Evolutionary conservation across 352 stramenopile genomes (phyloP), one percentile per base, ranked within the genome.

Genomic region (Elongisporangium anandrum): DNA sequence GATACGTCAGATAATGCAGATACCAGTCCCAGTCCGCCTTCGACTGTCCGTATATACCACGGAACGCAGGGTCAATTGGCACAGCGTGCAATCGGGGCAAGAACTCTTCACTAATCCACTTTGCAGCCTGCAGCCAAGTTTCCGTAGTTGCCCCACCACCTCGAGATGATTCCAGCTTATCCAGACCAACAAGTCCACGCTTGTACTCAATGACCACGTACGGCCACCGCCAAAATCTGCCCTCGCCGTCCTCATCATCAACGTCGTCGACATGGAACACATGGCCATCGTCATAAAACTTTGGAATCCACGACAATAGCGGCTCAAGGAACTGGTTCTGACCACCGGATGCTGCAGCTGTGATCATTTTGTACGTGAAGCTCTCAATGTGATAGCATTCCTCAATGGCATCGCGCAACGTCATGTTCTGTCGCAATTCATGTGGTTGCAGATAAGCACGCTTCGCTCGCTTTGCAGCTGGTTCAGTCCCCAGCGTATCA

Each of bases 21-120:
- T 94, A 95, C 86, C 86, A 95, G 45, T 85, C 70, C 81, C 82
- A 94, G 23, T 77, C 65, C 50, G 64, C 51, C 53, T 94, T 94
- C 45, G 56, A 63, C 64, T 94, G 85, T 15, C 79, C 77, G 39
- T 87, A 78, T 2, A 94, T 50, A 1, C 85, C 85, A 19, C 57
- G 61, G 19, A 85, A 68, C 3, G 68, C 26, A 16, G 57, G 9
- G 16, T 85, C 73, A 49, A 92, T 74, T 4, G 66, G 64, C 29
- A 93, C 69, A 7, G 68, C 63, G 56, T 95, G 83, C 17, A 94
- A 64, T 1, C 68, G 72, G 1, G 81, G 79, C 24, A 92, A 59
- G 24, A 93, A 90, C 13, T 78, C 65, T 4, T 20, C 34, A 58
- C 76, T 82, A 48, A 95, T 72, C 84, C 84, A 95, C 5, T 45